Percentiles rank a stretch among this genome's conserved stretches.
phyloP scores from a whole-genome alignment of 768 basidiomycete genomes.

The Tremella fuciformis region DNA sequence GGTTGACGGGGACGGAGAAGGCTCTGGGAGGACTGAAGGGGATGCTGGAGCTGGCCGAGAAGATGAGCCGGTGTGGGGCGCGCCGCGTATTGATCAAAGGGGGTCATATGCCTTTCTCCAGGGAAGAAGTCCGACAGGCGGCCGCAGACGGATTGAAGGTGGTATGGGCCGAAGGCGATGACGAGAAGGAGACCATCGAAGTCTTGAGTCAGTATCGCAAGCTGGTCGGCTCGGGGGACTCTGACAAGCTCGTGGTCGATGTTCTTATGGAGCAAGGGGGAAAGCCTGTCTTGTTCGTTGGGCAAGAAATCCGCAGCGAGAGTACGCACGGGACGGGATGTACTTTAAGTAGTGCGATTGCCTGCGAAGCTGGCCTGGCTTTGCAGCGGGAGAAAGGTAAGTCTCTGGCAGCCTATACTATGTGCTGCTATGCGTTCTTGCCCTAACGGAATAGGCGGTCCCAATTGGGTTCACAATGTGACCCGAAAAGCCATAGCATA shows the following conservation, averaged over 20 bases:
- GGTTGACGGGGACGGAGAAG: conserved; percentile 53
- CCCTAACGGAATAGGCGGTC: not conserved
- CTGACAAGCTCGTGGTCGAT: conserved; percentile 47
- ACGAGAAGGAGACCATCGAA: conserved; percentile 34
- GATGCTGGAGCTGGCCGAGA: conserved; percentile 58
- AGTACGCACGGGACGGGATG: conserved; percentile 88
- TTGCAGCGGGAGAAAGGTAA: too few relatives aligned
- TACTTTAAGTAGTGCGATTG: conserved; percentile 80
- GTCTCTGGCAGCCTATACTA: too few relatives aligned
- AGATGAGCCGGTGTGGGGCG: conserved; percentile 55
- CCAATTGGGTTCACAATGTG: conserved; percentile 54
- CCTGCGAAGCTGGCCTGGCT: conserved; percentile 44
- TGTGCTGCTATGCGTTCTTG: too few relatives aligned
- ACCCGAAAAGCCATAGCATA: conserved; percentile 64
- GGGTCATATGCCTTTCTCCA: conserved; percentile 63
- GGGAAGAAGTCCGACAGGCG: conserved; percentile 55
- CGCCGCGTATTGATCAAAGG: conserved; percentile 75
- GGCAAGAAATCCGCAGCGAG: conserved; percentile 24
- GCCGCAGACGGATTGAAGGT: conserved; percentile 48
- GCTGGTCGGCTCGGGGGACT: conserved; percentile 57
- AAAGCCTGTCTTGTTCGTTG: conserved; percentile 27
- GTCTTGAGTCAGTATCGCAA: conserved; percentile 53
- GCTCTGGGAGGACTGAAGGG: conserved; percentile 55
- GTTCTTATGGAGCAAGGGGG: conserved; percentile 25
- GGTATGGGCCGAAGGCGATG: conserved; percentile 39